These are phyloP conservation scores for Candida glucosophila DNA, from an alignment of 1,139 yeast genomes.

Conservation along the genomic window DNA sequence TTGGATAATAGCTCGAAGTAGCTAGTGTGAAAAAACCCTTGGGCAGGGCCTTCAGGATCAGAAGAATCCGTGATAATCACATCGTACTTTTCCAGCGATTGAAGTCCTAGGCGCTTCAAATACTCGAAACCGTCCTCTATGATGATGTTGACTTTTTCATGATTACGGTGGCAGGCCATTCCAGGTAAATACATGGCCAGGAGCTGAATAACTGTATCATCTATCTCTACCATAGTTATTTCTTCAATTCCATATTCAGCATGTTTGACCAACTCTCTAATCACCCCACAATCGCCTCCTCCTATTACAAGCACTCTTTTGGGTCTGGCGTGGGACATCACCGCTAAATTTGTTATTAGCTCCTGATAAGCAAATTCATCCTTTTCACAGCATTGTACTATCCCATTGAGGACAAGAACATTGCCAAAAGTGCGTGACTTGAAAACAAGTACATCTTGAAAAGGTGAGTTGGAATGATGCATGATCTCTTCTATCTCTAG, in stretches of 20 bases:
- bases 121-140: slow-evolving; percentile 88
- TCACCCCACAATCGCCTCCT: slow-evolving; percentile 92
- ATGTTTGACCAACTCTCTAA: slow-evolving; percentile 80
- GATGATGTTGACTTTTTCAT: slow-evolving; percentile 65
- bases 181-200: slow-evolving; percentile 69
- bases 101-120: slow-evolving; percentile 34
- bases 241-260: slow-evolving; percentile 43
- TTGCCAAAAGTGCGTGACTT: slow-evolving; percentile 72
- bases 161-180: slow-evolving; percentile 66
- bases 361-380: slow-evolving; percentile 91
- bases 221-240: slow-evolving; percentile 85
- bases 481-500: slow-evolving; percentile 25
- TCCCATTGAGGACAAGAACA: slow-evolving; percentile 79
- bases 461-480: slow-evolving; percentile 27
- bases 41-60: slow-evolving; percentile 99
- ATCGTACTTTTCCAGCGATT: slow-evolving; percentile 43
- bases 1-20: slow-evolving; percentile 67
- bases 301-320: slow-evolving; percentile 77
- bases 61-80: slow-evolving; percentile 92
- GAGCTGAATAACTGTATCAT: slow-evolving; percentile 72
- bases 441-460: slow-evolving; percentile 55
- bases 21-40: slow-evolving; percentile 75
- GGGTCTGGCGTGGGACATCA: slow-evolving; percentile 69
- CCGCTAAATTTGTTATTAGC: slow-evolving; percentile 73
- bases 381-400: slow-evolving; percentile 79